A percentile compares a stretch with the other conserved stretches of the same genome.
Conservation (phyloP, 1,284 basidiomycete genomes). For the Fomes fomentarius region DNA sequence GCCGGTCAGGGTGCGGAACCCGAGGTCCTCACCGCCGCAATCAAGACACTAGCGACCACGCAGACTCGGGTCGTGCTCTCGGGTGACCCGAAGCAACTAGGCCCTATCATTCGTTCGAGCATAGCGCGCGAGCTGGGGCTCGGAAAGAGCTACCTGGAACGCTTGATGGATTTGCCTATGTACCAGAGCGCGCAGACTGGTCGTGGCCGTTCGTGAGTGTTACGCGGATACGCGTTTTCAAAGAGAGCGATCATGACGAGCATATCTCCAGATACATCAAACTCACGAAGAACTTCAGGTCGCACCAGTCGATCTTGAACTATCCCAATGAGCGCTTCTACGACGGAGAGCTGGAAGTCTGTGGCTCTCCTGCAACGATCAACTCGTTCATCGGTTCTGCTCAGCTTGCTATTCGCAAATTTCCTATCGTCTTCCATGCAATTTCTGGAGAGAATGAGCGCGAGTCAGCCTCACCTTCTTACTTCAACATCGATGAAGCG, state of each 20-base stretch:
- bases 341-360: constrained; percentile 47
- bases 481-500: constrained; percentile 49
- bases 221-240: neutral
- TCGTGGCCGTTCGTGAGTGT: constrained; percentile 40
- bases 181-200: constrained; percentile 42
- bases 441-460: constrained; percentile 45
- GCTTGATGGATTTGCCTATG: constrained; percentile 51
- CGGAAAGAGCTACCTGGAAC: constrained; percentile 50
- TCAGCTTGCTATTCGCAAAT: constrained; percentile 38
- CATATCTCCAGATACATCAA: constrained; percentile 47
- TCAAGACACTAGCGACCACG: constrained; percentile 48
- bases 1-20: constrained; percentile 67
- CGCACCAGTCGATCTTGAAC: constrained; percentile 55
- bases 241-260: too few relatives aligned
- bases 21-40: constrained; percentile 54
- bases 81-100: constrained; percentile 62
- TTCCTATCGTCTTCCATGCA: constrained; percentile 52
- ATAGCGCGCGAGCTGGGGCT: constrained; percentile 51
- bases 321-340: constrained; percentile 66
- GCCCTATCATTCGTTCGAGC: constrained; percentile 54
- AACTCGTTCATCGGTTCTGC: constrained; percentile 38
- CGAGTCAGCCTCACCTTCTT: constrained; percentile 47
- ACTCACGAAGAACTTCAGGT: constrained; percentile 60
- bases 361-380: constrained; percentile 41
- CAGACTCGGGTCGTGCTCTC: constrained; percentile 53